Conservation (phyloP, 371 early-diverging fungal genomes). For the Rhizopus sp. region DNA sequence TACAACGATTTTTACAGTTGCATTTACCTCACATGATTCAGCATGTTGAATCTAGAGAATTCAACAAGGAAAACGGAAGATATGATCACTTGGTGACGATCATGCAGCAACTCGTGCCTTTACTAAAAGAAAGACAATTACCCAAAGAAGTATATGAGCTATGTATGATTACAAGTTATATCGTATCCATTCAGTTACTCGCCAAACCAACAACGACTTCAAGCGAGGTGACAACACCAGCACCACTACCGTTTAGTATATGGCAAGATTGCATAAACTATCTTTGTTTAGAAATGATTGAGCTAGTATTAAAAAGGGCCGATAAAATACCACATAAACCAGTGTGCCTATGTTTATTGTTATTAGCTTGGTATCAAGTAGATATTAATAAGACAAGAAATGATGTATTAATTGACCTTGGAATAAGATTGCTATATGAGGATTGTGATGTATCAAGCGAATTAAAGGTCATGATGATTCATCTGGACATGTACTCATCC, state of each 20-base stretch:
- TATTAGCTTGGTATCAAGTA: constrained; percentile 22
- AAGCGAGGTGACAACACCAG: no score
- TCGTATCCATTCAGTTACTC: constrained; percentile 8
- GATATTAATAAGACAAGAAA: constrained; percentile 11
- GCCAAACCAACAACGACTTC: neutral
- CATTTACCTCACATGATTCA: constrained; percentile 17
- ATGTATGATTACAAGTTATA: constrained; percentile 21
- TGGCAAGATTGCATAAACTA: constrained; percentile 18
- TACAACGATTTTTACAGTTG: constrained; percentile 2
- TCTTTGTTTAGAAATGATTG: constrained; percentile 12
- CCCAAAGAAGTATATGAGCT: neutral
- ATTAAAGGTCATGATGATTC: constrained; percentile 6
- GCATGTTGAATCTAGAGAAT: constrained; percentile 8
- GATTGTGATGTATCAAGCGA: neutral
- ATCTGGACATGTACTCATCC: constrained; percentile 27
- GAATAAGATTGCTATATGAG: constrained; percentile 13
- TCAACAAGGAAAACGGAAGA: constrained; percentile 3
- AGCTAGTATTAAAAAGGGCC: constrained; percentile 8
- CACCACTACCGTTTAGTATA: constrained; percentile 8
- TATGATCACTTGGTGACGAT: constrained; percentile 16
- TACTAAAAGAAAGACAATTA: neutral
- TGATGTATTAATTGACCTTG: constrained; percentile 14
- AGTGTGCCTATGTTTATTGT: constrained; percentile 13
- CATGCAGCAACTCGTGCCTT: constrained; percentile 16
- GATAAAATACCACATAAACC: constrained; percentile 11